Base-by-base conservation (phyloP, 306 rosid genomes). In the Sindora glabra region DNA sequence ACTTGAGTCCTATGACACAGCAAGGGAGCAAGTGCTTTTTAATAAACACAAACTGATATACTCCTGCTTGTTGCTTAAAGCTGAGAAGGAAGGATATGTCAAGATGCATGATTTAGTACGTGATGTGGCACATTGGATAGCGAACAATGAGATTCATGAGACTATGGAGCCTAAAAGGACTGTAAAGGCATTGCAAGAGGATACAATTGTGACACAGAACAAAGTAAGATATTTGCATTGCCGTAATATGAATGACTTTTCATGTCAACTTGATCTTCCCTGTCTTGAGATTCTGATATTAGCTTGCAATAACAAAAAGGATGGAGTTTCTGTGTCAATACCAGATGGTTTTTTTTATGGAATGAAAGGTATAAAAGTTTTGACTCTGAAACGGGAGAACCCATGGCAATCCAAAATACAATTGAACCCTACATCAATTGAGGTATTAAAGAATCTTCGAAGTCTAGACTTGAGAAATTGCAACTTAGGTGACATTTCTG, bases 1-100 rank as follows among this genome's bases (percentile, higher is more conserved):
- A 10, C 2, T 11, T 24, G 10, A 5, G 2, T 3, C 0, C 2
- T 7, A 27, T 0, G 0, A 8, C 5, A 0, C 2, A 13, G n/a
- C 16, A 21, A 24, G 1, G 12, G 58, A 32, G 0, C 0, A 26
- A 2, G 8, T 29, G 5, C 3, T 10, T 4, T 0, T 6, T 1
- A 24, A 15, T 16, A 30, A 11, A 6, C 24, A 52, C 9, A n/a
- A n/a, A n/a, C n/a, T n/a, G n/a, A n/a, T n/a, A n/a, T n/a, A n/a
- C n/a, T 30, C 14, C 16, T 52, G 24, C 17, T 16, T 52, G 1
- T 18, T 52, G 1, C 6, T 52, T 8, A 8, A 29, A 4, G 40
- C 4, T 5, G 16, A 0, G 9, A 0, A 0, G 0, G 2, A 4
- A 30, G 22, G 18, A 0, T 29, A 0, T 52, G 59, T 52, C 9